Evolutionary conservation across 2,329 filamentous ascomycete genomes (phyloP), one percentile per base, ranked within the genome.

Genomic region (Paradendryphiella salina): DNA sequence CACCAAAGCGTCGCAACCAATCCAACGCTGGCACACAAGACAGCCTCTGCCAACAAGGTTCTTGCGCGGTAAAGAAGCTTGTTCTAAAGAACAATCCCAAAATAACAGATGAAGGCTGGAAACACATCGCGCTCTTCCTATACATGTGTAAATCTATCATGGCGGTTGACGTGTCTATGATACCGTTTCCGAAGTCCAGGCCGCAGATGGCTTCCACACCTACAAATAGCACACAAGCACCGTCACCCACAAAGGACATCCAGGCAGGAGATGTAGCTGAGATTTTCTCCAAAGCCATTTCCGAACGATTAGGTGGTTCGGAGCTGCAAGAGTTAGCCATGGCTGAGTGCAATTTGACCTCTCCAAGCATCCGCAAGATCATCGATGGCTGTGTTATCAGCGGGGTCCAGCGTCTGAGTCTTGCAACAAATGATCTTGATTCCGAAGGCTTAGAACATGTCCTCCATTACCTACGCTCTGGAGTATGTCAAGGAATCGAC

Each of bases 81-180:
- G 88, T 90, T 1, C 75, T 99, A 34, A 96, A 95, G 75, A 90
- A 95, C 74, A 97, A 97, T 69, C 75, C 80, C 1, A 93, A 91
- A 65, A 86, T 97, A 52, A 88, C 90, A 0, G 79, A 81, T 0
- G 88, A 95, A 57, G 94, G 93, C 13, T 99, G 94, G 94, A 91
- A 87, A 64, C 85, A 97, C 68, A 85, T 97, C 50, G 88, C 87
- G 33, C 78, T 96, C 5, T 99, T 97, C 69, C 80, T 96, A 44
- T 90, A 96, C 73, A 86, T 96, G 78, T 96, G 90, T 63, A 86
- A 85, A 55, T 91, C 91, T 1, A 79, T 99, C 48, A 92, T 91
- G 71, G 87, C 83, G 5, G 82, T 97, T 18, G 94, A 99, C 70
- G 72, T 97, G 21, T 96, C 92, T 0, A 87, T 89, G 65, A 86